A percentile compares a stretch with the other conserved stretches of the same genome.
Evolutionary conservation across 306 rosid species (phyloP).

Genomic region (Adenanthera pavonina): DNA sequence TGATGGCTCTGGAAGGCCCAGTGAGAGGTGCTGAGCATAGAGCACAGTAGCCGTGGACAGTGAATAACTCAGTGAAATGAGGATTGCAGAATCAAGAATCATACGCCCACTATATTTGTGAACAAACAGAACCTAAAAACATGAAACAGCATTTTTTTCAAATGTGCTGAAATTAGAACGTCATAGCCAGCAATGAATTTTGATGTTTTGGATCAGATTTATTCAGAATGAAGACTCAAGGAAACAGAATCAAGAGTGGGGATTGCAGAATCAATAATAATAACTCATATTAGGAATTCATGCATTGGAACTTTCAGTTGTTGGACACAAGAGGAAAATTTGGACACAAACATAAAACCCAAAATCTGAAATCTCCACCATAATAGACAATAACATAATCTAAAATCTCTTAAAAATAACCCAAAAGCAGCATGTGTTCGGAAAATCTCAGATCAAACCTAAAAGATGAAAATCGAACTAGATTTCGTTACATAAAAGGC

Average conservation of each 20-base stretch:
- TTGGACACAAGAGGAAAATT: too few relatives aligned
- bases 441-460: background rate
- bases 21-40: constrained; percentile 66
- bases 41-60: constrained; percentile 50
- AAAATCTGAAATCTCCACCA: background rate
- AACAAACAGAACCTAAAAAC: constrained; percentile 66
- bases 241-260: background rate
- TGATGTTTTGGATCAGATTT: background rate
- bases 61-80: constrained; percentile 64
- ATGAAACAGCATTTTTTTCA: background rate
- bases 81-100: constrained; percentile 53
- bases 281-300: too few relatives aligned
- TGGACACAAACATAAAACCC: background rate
- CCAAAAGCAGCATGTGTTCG: background rate
- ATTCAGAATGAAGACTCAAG: background rate
- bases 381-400: background rate
- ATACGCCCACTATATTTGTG: constrained; percentile 79
- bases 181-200: background rate
- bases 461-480: background rate
- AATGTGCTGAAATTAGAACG: background rate
- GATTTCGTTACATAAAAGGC: too few relatives aligned
- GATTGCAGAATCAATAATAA: background rate
- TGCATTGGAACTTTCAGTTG: too few relatives aligned
- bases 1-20: constrained; percentile 60
- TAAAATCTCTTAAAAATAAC: background rate